Conservation (phyloP, 441 rosid species). For the Syzygium malaccense region DNA sequence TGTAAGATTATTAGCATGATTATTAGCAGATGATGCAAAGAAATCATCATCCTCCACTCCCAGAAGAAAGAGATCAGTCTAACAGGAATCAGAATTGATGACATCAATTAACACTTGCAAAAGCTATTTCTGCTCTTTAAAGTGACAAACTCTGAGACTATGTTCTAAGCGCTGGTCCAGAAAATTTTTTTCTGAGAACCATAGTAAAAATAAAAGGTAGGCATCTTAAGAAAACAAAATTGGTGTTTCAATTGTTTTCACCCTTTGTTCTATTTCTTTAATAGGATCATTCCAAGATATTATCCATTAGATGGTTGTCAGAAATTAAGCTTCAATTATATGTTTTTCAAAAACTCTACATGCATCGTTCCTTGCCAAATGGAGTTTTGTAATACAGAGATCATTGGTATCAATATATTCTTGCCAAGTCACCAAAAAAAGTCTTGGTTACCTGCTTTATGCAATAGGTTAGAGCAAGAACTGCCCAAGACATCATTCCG, state of each 20-base stretch:
- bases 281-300: not conserved
- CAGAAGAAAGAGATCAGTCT: not conserved
- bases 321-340: not conserved
- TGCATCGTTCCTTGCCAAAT: not conserved
- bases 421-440: not conserved
- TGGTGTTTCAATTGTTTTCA: not conserved
- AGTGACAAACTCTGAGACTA: not conserved
- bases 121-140: not conserved
- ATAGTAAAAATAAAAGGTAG: not conserved
- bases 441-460: slow-evolving; percentile 72
- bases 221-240: not conserved
- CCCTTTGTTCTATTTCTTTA: not conserved
- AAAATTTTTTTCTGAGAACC: not conserved
- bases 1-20: not conserved
- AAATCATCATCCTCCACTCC: not conserved
- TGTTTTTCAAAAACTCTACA: not conserved
- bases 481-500: slow-evolving; percentile 99
- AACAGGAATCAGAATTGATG: not conserved
- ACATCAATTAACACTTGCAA: not conserved
- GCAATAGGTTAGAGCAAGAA: slow-evolving; percentile 94
- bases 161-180: not conserved
- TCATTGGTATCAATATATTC: not conserved
- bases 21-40: not conserved
- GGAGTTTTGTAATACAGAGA: not conserved
- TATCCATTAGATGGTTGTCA: not conserved